Percentiles rank a stretch among this genome's conserved stretches.
phyloP scores from a whole-genome alignment of 345 rosid species.

The Eucalyptus cloeziana region DNA sequence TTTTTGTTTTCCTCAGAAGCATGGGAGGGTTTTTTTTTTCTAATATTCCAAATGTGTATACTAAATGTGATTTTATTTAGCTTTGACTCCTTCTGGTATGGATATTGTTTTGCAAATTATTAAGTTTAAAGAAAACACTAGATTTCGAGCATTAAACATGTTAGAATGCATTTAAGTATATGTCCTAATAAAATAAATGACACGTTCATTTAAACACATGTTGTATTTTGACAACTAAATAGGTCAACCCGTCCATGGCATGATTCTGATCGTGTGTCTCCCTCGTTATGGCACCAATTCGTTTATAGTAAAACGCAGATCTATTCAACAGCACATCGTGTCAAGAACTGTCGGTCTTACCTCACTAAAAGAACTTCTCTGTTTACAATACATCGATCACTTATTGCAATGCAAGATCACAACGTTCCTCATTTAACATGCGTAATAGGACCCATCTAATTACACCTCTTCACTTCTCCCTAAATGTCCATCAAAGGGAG shows the following conservation, averaged over 20 bases:
- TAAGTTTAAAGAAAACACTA: background rate
- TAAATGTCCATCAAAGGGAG: background rate
- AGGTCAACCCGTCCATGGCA: background rate
- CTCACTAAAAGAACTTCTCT: accelerated
- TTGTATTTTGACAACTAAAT: too few relatives aligned
- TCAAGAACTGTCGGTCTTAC: accelerated
- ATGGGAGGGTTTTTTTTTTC: background rate
- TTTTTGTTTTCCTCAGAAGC: background rate
- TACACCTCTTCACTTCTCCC: background rate
- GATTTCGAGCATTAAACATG: background rate
- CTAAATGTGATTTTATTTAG: too few relatives aligned
- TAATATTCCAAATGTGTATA: background rate
- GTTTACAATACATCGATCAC: accelerated
- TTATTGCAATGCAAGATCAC: accelerated
- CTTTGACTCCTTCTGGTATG: background rate
- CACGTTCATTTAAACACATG: too few relatives aligned
- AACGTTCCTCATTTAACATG: background rate
- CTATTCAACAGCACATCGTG: accelerated
- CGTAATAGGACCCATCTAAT: background rate
- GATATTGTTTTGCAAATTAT: background rate
- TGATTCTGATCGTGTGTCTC: background rate
- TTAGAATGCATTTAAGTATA: background rate
- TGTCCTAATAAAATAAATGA: background rate
- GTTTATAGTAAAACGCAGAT: accelerated
- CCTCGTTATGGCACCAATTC: accelerated